These are phyloP conservation scores for Chaetomiaceae sp. DNA, from an alignment of 2,329 filamentous ascomycete species.

Conservation along the genomic window DNA sequence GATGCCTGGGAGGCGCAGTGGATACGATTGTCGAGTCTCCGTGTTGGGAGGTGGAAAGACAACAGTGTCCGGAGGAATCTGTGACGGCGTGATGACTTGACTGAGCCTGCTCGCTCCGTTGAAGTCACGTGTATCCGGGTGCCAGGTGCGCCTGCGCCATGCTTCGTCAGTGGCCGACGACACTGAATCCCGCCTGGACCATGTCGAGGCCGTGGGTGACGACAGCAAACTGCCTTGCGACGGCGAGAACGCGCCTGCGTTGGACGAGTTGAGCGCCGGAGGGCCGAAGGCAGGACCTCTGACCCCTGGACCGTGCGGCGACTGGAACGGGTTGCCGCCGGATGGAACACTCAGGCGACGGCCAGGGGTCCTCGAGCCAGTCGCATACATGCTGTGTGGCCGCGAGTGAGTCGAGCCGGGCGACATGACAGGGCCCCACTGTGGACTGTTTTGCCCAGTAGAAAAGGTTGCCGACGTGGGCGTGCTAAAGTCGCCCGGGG, in stretches of 20 bases:
- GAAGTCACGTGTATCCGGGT: constrained; percentile 68
- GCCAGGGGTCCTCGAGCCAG: constrained; percentile 59
- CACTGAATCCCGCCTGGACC: constrained; percentile 62
- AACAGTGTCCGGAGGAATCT: constrained; percentile 50
- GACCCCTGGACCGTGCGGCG: constrained; percentile 52
- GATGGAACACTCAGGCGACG: constrained; percentile 82
- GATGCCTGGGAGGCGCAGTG: constrained; percentile 76
- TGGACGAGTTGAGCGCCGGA: constrained; percentile 52
- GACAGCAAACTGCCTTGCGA: constrained; percentile 57
- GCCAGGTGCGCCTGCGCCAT: constrained; percentile 84
- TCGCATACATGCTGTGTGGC: constrained; percentile 69
- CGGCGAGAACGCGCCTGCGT: constrained; percentile 51
- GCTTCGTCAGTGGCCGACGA: constrained; percentile 64
- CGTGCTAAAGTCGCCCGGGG: constrained; percentile 72
- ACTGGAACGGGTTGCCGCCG: constrained; percentile 67
- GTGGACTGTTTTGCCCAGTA: constrained; percentile 69
- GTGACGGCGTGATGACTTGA: constrained; percentile 68
- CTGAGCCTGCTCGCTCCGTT: constrained; percentile 61
- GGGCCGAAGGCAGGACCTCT: constrained; percentile 53
- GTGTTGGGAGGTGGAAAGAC: constrained; percentile 45
- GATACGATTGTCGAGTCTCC: constrained; percentile 49
- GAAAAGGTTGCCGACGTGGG: constrained; percentile 82
- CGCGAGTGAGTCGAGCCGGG: constrained; percentile 66
- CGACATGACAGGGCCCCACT: constrained; percentile 69
- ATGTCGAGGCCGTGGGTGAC: constrained; percentile 57